Evolutionary conservation across 2,329 filamentous ascomycete species (phyloP).

Genomic region (Aspergillus piperis): DNA sequence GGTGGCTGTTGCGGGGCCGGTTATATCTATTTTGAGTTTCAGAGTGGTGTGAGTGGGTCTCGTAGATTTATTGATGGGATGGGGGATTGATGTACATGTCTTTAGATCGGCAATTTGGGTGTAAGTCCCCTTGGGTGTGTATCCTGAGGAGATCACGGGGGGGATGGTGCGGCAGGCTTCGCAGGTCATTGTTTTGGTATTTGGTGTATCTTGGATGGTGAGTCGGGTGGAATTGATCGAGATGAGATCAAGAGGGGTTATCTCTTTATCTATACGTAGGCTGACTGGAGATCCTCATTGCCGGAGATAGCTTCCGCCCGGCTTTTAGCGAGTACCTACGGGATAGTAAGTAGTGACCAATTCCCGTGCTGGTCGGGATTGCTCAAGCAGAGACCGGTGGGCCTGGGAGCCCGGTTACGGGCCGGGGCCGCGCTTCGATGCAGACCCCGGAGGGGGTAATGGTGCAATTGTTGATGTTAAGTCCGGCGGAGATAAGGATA

Average conservation of each 20-base stretch:
- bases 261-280: too few species aligned
- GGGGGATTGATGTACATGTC: conserved; percentile 44
- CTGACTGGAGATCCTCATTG: background rate
- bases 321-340: background rate
- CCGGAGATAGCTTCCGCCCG: background rate
- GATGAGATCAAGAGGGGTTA: background rate
- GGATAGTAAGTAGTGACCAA: background rate
- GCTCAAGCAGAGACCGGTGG: background rate
- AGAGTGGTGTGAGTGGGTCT: too few species aligned
- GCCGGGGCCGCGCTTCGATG: background rate
- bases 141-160: conserved; percentile 58
- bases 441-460: background rate
- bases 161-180: conserved; percentile 42
- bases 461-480: too few species aligned
- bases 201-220: too few species aligned
- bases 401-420: background rate
- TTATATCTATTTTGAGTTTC: conserved; percentile 19
- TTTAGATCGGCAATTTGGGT: conserved; percentile 59
- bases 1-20: conserved; percentile 54
- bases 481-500: too few species aligned
- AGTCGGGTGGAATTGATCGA: background rate
- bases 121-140: conserved; percentile 59
- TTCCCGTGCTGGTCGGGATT: background rate
- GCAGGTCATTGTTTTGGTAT: conserved; percentile 23
- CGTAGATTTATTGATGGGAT: too few species aligned